A percentile compares a stretch with the other conserved stretches of the same genome.
phyloP scores from a whole-genome alignment of 1,284 basidiomycete species.

The Tylopilus orsonianus region DNA sequence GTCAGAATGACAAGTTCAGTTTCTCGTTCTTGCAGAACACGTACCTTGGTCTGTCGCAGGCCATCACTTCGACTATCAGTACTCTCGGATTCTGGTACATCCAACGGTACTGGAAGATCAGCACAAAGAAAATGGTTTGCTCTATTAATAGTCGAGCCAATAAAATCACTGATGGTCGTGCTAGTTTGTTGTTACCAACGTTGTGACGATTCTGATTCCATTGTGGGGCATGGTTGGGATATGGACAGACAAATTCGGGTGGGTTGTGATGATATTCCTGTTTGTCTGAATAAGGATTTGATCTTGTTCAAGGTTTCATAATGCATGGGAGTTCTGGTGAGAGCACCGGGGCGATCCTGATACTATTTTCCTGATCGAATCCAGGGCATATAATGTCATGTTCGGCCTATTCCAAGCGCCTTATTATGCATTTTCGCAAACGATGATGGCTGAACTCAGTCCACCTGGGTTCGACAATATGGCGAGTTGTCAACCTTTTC shows the following conservation, averaged over 20 bases:
- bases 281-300: not conserved
- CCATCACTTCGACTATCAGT: conserved; percentile 67
- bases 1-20: conserved; percentile 74
- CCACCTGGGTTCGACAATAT: conserved; percentile 84
- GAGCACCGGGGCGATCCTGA: conserved; percentile 4
- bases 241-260: conserved; percentile 76
- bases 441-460: conserved; percentile 84
- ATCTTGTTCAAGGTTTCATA: conserved; percentile 59
- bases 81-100: conserved; percentile 81
- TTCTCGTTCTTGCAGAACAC: conserved; percentile 78
- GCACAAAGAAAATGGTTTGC: conserved; percentile 72
- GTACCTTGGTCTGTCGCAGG: conserved; percentile 73
- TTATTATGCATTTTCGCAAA: conserved; percentile 83
- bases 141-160: not conserved
- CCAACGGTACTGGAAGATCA: conserved; percentile 73
- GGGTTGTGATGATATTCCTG: conserved; percentile 14
- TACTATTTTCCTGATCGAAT: conserved; percentile 2
- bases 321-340: conserved; percentile 82
- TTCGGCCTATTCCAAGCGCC: conserved; percentile 70
- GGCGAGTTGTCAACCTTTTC: conserved; percentile 37
- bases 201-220: conserved; percentile 75
- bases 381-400: conserved; percentile 29
- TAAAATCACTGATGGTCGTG: not conserved
- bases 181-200: conserved; percentile 75
- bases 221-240: conserved; percentile 88